Conservation (phyloP, 805 yeast genomes). For the Pichia heedii region DNA sequence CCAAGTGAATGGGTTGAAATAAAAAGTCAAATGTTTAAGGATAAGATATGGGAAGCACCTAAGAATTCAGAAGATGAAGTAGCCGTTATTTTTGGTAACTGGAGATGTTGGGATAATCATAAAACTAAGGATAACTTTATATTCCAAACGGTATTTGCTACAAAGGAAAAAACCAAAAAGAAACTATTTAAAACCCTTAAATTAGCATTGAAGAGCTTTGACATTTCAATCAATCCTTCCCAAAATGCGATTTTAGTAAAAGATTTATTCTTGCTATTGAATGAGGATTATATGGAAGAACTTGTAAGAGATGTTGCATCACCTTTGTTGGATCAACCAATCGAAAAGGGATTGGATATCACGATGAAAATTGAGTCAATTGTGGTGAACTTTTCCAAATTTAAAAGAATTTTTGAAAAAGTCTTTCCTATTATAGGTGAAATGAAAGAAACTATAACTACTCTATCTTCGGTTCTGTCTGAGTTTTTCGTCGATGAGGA, state of each 20-base stretch:
- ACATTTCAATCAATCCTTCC: conserved; percentile 17
- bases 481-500: neutral
- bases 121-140: conserved; percentile 49
- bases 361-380: conserved; percentile 14
- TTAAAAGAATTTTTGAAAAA: conserved; percentile 1
- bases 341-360: conserved; percentile 17
- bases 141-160: conserved; percentile 42
- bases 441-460: neutral
- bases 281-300: conserved; percentile 6
- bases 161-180: conserved; percentile 11
- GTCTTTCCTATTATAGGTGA: conserved; percentile 5
- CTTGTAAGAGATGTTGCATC: conserved; percentile 13
- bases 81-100: conserved; percentile 49
- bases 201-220: conserved; percentile 10
- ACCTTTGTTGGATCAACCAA: conserved; percentile 10
- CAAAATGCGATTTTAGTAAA: conserved; percentile 12
- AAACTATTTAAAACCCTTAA: conserved; percentile 3
- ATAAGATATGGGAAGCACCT: conserved; percentile 37
- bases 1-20: conserved; percentile 43
- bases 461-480: neutral
- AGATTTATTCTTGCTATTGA: conserved; percentile 11
- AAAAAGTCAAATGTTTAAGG: conserved; percentile 25
- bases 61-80: conserved; percentile 46
- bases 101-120: conserved; percentile 91
- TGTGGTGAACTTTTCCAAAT: conserved; percentile 9